Evolutionary conservation across 371 early-diverging fungal genomes (phyloP), one percentile per base, ranked within the genome.

Genomic region (Hamiltosporidium magnivora): DNA sequence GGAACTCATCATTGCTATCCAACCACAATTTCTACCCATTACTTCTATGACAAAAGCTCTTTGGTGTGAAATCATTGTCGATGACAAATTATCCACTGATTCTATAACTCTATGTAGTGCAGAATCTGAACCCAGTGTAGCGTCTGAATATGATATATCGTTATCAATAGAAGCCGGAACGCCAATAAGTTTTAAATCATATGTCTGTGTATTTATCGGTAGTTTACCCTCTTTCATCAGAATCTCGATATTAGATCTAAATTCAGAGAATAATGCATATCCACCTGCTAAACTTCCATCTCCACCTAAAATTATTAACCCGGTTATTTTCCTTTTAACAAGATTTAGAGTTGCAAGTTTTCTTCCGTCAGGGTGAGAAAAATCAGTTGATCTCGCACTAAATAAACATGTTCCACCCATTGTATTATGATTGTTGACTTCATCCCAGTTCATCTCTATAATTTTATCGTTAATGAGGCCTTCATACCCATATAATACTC

Each of bases 21-120:
- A 98, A 43, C 99, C 99, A 78, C 99, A 98, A 75, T 93, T 90
- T 62, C 96, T 86, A 6, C 97, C 99, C 99, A 98, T 98, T 11
- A 94, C 96, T 79, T 98, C 97, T 52, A 98, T 86, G 0, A 98
- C 93, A 79, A 98, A 96, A 0, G 93, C 93, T 63, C 97, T 88
- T 60, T 89, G 87, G 79, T 96, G 97, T n/a, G 93, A 93, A 40
- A 86, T 83, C 41, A 97, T 97, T 1, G 97, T 96, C 58, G 90
- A 88, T 44, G 87, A 85, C 49, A 98, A 86, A 1, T 89, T 86
- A 75, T 98, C 97, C 2, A 96, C 87, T 40, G 88, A 82, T 78
- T 96, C 99, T 77, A 95, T 91, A 67, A 96, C 93, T 61, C 97
- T 86, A 75, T 93, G 92, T 42, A 98, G 83, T 14, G 94, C 90